Evolutionary conservation across 2,329 filamentous ascomycete genomes (phyloP).

Genomic region (Arthrobotrys megalospora): DNA sequence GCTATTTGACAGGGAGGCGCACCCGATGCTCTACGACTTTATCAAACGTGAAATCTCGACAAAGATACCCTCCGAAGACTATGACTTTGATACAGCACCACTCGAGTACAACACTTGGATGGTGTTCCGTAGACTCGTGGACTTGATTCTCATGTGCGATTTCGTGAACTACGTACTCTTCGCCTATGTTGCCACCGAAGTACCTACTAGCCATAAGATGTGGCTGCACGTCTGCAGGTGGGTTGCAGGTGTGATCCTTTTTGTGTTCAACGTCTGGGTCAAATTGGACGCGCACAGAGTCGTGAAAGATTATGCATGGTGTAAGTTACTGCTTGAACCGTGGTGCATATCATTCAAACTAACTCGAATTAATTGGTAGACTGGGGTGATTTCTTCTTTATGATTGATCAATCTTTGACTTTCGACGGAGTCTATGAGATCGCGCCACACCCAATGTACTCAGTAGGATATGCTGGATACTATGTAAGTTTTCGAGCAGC

Average conservation of each 20-base stretch:
- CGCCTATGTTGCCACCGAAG: slow-evolving; percentile 86
- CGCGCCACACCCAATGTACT: slow-evolving; percentile 99
- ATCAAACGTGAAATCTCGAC: slow-evolving; percentile 92
- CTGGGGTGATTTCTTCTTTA: slow-evolving; percentile 99
- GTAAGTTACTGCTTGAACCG: slow-evolving; percentile 56
- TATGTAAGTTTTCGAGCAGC: slow-evolving; percentile 71
- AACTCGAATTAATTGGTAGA: slow-evolving; percentile 67
- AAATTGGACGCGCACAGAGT: slow-evolving; percentile 98
- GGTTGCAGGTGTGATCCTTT: slow-evolving; percentile 81
- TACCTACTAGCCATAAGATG: slow-evolving; percentile 79
- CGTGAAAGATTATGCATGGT: slow-evolving; percentile 99
- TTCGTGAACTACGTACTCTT: slow-evolving; percentile 98
- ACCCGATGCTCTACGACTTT: slow-evolving; percentile 85
- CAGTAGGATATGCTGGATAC: slow-evolving; percentile 96
- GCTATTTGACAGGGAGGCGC: slow-evolving; percentile 86
- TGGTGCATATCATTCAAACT: slow-evolving; percentile 15
- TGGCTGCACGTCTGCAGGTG: slow-evolving; percentile 82
- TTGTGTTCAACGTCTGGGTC: slow-evolving; percentile 97
- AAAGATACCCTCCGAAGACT: slow-evolving; percentile 89
- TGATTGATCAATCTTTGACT: slow-evolving; percentile 96
- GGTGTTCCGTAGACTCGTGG: slow-evolving; percentile 93
- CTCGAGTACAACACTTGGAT: slow-evolving; percentile 99
- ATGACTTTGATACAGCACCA: slow-evolving; percentile 91
- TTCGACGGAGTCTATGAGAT: slow-evolving; percentile 99
- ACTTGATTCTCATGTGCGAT: slow-evolving; percentile 98